These are phyloP conservation scores for Chytridiales sp. DNA, from an alignment of 371 early-diverging fungal genomes.

Conservation along the genomic window DNA sequence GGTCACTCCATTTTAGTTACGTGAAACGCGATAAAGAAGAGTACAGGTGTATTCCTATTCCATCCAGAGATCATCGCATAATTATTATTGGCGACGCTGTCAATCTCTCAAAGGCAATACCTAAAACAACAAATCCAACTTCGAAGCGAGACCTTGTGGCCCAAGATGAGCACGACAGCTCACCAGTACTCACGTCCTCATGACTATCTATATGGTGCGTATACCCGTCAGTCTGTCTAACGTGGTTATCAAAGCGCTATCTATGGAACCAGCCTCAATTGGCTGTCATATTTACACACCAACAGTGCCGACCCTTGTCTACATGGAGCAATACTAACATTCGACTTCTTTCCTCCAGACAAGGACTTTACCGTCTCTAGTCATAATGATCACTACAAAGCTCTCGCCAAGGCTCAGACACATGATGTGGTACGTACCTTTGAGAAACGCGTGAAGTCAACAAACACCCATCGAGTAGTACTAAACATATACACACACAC, in stretches of 20 bases:
- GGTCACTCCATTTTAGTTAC: too few species aligned
- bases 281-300: background rate
- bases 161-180: background rate
- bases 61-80: too few species aligned
- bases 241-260: slow-evolving; percentile 2
- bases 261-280: background rate
- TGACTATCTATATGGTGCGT: slow-evolving; percentile 49
- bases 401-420: slow-evolving; percentile 38
- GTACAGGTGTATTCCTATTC: too few species aligned
- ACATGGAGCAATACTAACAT: background rate
- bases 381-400: slow-evolving; percentile 47
- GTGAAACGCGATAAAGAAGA: too few species aligned
- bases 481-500: background rate
- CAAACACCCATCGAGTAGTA: background rate
- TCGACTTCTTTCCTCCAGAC: slow-evolving; percentile 22
- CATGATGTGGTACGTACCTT: slow-evolving; percentile 45
- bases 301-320: background rate
- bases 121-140: too few species aligned
- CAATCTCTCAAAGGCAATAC: background rate
- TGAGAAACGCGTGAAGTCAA: background rate
- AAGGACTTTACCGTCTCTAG: slow-evolving; percentile 51
- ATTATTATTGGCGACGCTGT: too few species aligned
- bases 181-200: slow-evolving; percentile 34
- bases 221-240: background rate
- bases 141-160: too few species aligned